phyloP scores from a whole-genome alignment of 1,284 basidiomycete species.

The Afroboletus lepidellus region DNA sequence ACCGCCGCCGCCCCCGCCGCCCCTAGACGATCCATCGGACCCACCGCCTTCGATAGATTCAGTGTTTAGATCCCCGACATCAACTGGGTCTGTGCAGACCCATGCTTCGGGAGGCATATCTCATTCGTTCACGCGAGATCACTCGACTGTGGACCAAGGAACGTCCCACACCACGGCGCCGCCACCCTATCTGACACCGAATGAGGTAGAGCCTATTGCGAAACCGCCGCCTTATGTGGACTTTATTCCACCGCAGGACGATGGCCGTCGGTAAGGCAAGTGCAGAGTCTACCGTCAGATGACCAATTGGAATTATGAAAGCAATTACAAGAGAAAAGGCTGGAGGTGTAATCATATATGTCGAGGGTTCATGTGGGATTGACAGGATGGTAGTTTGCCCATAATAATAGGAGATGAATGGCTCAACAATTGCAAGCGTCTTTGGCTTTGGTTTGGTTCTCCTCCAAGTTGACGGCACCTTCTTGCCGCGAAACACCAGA shows the following conservation, averaged over 20 bases:
- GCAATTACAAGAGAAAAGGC: constrained; percentile 28
- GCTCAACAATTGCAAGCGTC: constrained; percentile 78
- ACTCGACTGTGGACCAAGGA: constrained; percentile 32
- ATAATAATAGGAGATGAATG: constrained; percentile 13
- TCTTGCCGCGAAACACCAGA: constrained; percentile 52
- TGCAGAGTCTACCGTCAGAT: constrained; percentile 10
- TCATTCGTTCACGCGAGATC: constrained; percentile 33
- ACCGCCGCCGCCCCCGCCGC: constrained; percentile 70
- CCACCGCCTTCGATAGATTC: constrained; percentile 81
- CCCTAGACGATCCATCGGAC: constrained; percentile 83
- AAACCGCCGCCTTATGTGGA: constrained; percentile 46
- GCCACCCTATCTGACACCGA: constrained; percentile 43
- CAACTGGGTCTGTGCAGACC: constrained; percentile 42
- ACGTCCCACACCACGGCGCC: constrained; percentile 48
- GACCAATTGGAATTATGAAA: constrained; percentile 27
- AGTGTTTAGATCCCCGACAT: constrained; percentile 62
- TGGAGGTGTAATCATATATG: constrained; percentile 25
- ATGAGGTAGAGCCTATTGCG: constrained; percentile 38
- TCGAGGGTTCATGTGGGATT: constrained; percentile 25
- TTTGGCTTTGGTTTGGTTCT: constrained; percentile 64
- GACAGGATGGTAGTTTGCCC: constrained; percentile 21
- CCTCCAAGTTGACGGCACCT: constrained; percentile 70
- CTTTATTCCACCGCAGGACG: constrained; percentile 29
- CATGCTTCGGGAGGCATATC: constrained; percentile 37
- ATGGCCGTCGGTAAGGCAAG: constrained; percentile 11